These are phyloP conservation scores for Solanum pinnatisectum DNA, from an alignment of 257 asterid genomes.

Conservation along the genomic window DNA sequence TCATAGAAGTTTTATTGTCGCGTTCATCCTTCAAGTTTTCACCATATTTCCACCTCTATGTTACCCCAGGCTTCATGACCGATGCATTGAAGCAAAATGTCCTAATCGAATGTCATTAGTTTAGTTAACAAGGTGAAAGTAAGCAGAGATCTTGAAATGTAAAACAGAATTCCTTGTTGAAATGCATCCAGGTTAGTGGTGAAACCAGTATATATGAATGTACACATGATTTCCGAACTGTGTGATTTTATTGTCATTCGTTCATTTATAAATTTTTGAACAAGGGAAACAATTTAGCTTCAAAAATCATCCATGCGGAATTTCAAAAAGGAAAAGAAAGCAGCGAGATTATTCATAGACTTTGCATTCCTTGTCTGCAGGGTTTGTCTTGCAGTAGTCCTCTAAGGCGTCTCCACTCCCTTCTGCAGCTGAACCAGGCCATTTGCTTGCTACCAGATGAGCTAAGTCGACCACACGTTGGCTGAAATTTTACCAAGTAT, in stretches of 20 bases:
- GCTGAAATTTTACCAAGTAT: constrained; percentile 25
- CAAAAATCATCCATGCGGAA: background rate
- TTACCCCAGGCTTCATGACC: background rate
- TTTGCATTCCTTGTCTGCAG: constrained; percentile 84
- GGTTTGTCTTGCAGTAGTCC: constrained; percentile 65
- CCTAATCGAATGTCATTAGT: background rate
- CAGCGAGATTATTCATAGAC: constrained; percentile 32
- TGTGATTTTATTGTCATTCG: background rate
- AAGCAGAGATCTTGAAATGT: background rate
- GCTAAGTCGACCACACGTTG: constrained; percentile 96
- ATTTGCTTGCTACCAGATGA: constrained; percentile 68
- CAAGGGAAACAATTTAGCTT: background rate
- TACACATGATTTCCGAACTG: background rate
- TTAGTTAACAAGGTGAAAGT: background rate
- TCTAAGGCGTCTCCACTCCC: constrained; percentile 86
- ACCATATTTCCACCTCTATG: background rate
- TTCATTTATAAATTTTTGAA: background rate
- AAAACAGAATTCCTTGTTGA: background rate
- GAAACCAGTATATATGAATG: background rate
- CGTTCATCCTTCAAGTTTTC: background rate
- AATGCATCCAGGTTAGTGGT: background rate
- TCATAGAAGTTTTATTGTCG: background rate
- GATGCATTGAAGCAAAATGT: background rate
- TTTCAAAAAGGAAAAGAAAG: background rate
- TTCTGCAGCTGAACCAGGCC: constrained; percentile 49